These are phyloP conservation scores for Leccinum uliginosum DNA, from an alignment of 768 basidiomycete genomes.

Conservation along the genomic window DNA sequence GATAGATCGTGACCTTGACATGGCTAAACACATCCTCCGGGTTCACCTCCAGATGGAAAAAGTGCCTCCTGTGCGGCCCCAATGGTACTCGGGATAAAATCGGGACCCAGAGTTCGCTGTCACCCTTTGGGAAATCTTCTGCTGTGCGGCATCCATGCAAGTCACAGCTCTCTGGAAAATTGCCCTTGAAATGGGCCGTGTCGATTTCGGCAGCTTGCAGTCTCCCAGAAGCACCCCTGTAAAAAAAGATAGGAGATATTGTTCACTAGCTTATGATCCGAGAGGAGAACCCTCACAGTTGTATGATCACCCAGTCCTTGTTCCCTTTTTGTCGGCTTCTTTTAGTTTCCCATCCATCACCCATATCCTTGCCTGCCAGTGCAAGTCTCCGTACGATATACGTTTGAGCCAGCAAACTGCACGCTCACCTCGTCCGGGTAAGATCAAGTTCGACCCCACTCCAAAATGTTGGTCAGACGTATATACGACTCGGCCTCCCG, in stretches of 20 bases:
- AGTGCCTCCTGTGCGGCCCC: constrained; percentile 87
- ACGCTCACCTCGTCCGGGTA: constrained; percentile 76
- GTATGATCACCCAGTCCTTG: constrained; percentile 89
- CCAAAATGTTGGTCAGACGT: constrained; percentile 96
- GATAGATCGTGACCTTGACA: constrained; percentile 83
- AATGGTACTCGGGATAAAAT: constrained; percentile 76
- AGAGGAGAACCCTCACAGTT: constrained; percentile 52
- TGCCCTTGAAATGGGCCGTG: constrained; percentile 93
- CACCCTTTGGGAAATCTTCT: constrained; percentile 36
- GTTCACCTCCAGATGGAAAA: constrained; percentile 75
- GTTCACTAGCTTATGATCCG: neutral
- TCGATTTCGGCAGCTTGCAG: constrained; percentile 85
- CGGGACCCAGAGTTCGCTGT: constrained; percentile 54
- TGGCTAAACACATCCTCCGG: constrained; percentile 66
- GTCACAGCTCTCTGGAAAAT: constrained; percentile 88
- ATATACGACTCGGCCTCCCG: constrained; percentile 79
- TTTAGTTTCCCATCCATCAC: constrained; percentile 98
- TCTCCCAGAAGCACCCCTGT: constrained; percentile 67
- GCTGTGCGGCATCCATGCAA: constrained; percentile 51
- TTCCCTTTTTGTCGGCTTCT: constrained; percentile 76
- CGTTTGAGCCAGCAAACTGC: neutral
- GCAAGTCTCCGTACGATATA: neutral
- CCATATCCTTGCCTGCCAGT: constrained; percentile 77
- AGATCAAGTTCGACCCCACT: constrained; percentile 81
- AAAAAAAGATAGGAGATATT: neutral